Evolutionary conservation across 2,329 filamentous ascomycete species (phyloP).

Genomic region (Epichloe uncinata): DNA sequence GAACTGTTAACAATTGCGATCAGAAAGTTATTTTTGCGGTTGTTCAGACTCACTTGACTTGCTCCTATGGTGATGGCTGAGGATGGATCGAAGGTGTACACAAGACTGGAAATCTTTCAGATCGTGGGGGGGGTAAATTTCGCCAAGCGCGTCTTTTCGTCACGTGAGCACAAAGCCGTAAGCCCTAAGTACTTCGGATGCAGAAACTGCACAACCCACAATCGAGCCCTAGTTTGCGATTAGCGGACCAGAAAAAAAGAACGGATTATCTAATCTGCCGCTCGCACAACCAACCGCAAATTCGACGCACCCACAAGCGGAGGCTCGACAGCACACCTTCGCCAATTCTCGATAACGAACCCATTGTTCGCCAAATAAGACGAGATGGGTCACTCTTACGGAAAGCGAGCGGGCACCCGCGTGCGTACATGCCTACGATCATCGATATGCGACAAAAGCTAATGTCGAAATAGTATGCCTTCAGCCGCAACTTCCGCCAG

Average conservation of each 20-base stretch:
- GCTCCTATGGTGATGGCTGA: conserved; percentile 24
- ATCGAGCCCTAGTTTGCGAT: conserved; percentile 20
- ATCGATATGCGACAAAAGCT: conserved; percentile 18
- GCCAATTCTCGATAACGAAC: conserved; percentile 30
- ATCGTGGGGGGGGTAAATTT: conserved; percentile 22
- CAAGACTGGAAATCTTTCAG: conserved; percentile 16
- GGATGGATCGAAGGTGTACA: conserved; percentile 18
- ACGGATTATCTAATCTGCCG: conserved; percentile 24
- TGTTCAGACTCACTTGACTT: conserved; percentile 24
- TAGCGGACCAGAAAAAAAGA: conserved; percentile 11
- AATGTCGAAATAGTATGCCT: conserved; percentile 55
- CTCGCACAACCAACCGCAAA: conserved; percentile 26
- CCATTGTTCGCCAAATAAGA: conserved; percentile 30
- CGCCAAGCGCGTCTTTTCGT: neutral
- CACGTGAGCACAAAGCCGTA: conserved; percentile 15
- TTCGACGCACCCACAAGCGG: conserved; percentile 20
- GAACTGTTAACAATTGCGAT: conserved; percentile 12
- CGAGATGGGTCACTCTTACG: conserved; percentile 77
- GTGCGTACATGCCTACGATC: conserved; percentile 35
- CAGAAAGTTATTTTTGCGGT: neutral
- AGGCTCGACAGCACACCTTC: conserved; percentile 21
- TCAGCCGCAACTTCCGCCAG: conserved; percentile 88
- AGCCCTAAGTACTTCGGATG: conserved; percentile 20
- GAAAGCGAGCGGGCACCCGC: conserved; percentile 77
- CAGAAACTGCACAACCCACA: conserved; percentile 8